Evolutionary conservation across 2,329 filamentous ascomycete species (phyloP).

Genomic region (Microsporum audouinii): DNA sequence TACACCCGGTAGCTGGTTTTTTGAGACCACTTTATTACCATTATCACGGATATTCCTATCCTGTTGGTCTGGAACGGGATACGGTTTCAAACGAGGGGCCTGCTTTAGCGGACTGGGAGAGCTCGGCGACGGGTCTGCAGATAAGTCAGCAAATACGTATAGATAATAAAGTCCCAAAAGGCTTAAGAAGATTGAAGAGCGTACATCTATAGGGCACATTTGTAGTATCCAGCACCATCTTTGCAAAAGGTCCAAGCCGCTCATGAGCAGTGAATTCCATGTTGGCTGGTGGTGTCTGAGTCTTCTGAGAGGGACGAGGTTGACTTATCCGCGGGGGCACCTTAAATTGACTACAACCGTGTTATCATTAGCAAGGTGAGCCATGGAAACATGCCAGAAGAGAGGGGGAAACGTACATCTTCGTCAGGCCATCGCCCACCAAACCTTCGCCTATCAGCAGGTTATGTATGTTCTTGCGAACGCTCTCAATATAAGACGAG

Average conservation of each 20-base stretch:
- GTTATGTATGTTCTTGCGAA: slow-evolving; percentile 61
- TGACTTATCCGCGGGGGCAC: slow-evolving; percentile 22
- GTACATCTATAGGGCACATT: slow-evolving; percentile 35
- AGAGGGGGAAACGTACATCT: slow-evolving; percentile 1
- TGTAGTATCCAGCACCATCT: slow-evolving; percentile 41
- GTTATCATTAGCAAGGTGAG: neutral
- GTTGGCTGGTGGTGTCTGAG: slow-evolving; percentile 11
- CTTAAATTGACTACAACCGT: slow-evolving; percentile 32
- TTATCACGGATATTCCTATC: slow-evolving; percentile 10
- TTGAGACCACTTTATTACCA: neutral
- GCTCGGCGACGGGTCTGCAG: slow-evolving; percentile 26
- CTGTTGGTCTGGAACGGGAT: slow-evolving; percentile 10
- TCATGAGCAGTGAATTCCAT: slow-evolving; percentile 19
- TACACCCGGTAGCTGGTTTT: neutral
- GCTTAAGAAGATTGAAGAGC: neutral
- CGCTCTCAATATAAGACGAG: slow-evolving; percentile 57
- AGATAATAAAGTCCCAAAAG: neutral
- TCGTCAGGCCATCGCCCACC: slow-evolving; percentile 7
- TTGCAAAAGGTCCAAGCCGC: slow-evolving; percentile 43
- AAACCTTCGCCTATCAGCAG: slow-evolving; percentile 40
- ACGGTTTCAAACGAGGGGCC: slow-evolving; percentile 12
- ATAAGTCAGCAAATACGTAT: neutral
- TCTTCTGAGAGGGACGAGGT: slow-evolving; percentile 10
- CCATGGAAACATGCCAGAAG: neutral
- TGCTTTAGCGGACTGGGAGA: slow-evolving; percentile 18